A percentile compares a stretch with the other conserved stretches of the same genome.
Evolutionary conservation across 2,329 filamentous ascomycete species (phyloP).

Genomic region (Aspergillus piperis): DNA sequence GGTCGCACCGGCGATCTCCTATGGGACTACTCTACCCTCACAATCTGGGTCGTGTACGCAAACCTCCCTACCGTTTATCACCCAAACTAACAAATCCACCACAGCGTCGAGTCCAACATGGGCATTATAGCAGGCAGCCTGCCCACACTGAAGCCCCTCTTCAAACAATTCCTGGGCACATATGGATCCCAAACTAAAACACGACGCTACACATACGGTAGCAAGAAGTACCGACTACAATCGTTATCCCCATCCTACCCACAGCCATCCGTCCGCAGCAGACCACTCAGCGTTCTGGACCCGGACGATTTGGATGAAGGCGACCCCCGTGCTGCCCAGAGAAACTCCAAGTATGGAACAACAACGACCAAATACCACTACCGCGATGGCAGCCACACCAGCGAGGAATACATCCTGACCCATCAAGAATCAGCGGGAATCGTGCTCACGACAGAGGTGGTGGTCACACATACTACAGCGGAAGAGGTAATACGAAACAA

Average conservation of each 20-base stretch:
- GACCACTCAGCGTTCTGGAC: background rate
- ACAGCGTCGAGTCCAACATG: conserved; percentile 31
- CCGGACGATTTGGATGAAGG: background rate
- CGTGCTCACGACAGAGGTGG: conserved; percentile 17
- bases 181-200: conserved; percentile 21
- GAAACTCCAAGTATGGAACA: background rate
- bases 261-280: background rate
- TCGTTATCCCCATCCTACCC: conserved; percentile 11
- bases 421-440: background rate
- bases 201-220: conserved; percentile 14
- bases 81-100: background rate
- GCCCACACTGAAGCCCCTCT: conserved; percentile 35
- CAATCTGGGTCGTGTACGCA: conserved; percentile 47
- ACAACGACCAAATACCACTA: background rate
- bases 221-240: conserved; percentile 16
- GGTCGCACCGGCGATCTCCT: conserved; percentile 46
- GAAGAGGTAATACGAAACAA: background rate
- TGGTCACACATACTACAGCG: background rate
- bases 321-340: background rate
- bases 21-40: conserved; percentile 51
- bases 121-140: conserved; percentile 37
- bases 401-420: conserved; percentile 17
- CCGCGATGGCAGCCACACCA: conserved; percentile 12
- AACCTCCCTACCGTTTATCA: too few relatives aligned
- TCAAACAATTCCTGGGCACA: conserved; percentile 28